Conservation (phyloP, 768 basidiomycete genomes). For the Kwoniella shandongensis region DNA sequence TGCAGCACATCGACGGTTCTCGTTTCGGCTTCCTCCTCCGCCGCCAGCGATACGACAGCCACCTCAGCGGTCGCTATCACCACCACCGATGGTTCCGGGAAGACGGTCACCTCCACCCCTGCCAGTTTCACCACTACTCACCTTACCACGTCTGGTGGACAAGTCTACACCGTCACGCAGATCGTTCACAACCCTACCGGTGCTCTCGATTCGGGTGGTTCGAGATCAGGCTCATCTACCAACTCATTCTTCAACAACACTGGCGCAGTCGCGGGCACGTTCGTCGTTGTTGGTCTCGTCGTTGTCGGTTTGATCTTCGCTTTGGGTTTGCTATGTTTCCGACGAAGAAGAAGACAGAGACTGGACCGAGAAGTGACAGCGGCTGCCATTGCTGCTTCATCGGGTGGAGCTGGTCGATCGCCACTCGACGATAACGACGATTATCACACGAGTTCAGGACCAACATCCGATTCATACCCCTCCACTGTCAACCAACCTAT, state of each 20-base stretch:
- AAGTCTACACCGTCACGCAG: conserved; percentile 50
- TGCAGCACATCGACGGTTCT: conserved; percentile 34
- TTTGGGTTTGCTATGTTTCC: conserved; percentile 55
- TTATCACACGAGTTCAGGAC: conserved; percentile 27
- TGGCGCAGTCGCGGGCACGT: conserved; percentile 71
- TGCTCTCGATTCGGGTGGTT: conserved; percentile 39
- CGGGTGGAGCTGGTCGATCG: conserved; percentile 31
- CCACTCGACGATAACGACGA: conserved; percentile 51
- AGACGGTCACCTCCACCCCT: conserved; percentile 41
- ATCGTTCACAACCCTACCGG: conserved; percentile 52
- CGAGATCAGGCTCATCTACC: conserved; percentile 12
- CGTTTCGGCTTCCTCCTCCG: conserved; percentile 20
- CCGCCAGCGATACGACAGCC: conserved; percentile 27
- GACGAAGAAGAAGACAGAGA: conserved; percentile 50
- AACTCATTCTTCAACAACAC: conserved; percentile 70
- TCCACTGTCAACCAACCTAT: conserved; percentile 46
- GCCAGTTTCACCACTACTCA: conserved; percentile 41
- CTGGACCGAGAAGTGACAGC: conserved; percentile 54
- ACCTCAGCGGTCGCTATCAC: conserved; percentile 40
- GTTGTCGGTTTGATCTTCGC: conserved; percentile 57
- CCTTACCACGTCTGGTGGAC: conserved; percentile 45
- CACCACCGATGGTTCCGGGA: conserved; percentile 43
- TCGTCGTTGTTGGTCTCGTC: conserved; percentile 68
- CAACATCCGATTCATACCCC: conserved; percentile 38
- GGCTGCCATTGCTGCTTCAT: conserved; percentile 49